These are phyloP conservation scores for Rhizophagus clarus DNA, from an alignment of 192 early-diverging fungal genomes.

Conservation along the genomic window DNA sequence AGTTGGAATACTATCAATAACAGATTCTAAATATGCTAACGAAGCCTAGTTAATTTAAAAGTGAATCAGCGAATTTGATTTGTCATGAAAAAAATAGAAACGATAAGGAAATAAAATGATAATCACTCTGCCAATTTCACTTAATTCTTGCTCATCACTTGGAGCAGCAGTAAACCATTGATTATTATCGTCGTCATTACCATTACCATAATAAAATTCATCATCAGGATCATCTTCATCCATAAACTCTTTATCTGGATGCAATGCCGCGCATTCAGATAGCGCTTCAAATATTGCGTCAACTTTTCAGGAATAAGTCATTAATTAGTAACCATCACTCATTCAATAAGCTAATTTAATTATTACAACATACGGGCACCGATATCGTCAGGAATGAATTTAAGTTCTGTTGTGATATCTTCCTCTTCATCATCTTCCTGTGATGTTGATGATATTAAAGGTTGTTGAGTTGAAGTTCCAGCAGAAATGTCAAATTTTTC, in stretches of 20 bases:
- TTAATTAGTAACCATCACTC: background rate
- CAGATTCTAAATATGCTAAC: constrained; percentile 20
- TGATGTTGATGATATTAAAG: background rate
- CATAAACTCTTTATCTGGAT: constrained; percentile 59
- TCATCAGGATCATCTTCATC: constrained; percentile 42
- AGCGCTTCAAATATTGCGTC: constrained; percentile 63
- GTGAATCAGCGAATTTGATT: background rate
- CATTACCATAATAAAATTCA: constrained; percentile 24
- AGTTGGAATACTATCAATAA: background rate
- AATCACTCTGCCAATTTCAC: constrained; percentile 37
- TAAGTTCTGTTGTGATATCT: constrained; percentile 49
- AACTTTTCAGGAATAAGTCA: constrained; percentile 44
- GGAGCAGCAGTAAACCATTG: constrained; percentile 33
- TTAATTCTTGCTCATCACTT: constrained; percentile 43
- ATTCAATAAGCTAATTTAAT: background rate
- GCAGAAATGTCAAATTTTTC: background rate
- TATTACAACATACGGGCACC: constrained; percentile 45
- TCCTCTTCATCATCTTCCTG: constrained; percentile 44
- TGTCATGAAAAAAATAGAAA: background rate
- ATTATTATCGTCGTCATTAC: constrained; percentile 17
- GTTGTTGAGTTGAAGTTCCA: too few species aligned
- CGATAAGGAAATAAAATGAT: background rate
- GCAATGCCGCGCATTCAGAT: constrained; percentile 61
- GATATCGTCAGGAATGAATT: constrained; percentile 58
- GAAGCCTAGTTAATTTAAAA: background rate